These are phyloP conservation scores for Candida odintsovae DNA, from an alignment of 805 yeast species.

Conservation along the genomic window DNA sequence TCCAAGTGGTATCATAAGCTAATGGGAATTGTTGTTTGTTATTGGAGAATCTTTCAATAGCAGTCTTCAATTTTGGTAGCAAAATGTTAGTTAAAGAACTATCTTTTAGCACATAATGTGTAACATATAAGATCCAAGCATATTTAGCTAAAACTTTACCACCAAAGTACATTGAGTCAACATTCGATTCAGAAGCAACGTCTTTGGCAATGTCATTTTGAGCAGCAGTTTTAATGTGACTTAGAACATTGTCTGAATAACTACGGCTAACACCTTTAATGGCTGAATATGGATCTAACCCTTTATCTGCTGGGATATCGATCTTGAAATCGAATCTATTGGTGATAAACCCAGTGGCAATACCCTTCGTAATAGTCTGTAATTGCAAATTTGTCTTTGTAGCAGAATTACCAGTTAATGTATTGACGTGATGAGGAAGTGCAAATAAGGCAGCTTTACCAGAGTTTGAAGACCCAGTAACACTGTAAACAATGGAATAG, in stretches of 20 bases:
- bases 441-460: slow-evolving; percentile 50
- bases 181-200: slow-evolving; percentile 42
- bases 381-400: slow-evolving; percentile 31
- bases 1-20: slow-evolving; percentile 74
- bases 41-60: slow-evolving; percentile 60
- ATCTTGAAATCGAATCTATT: slow-evolving; percentile 36
- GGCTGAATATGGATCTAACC: slow-evolving; percentile 39
- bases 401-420: slow-evolving; percentile 30
- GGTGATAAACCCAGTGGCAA: slow-evolving; percentile 40
- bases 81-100: slow-evolving; percentile 41
- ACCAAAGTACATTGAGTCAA: slow-evolving; percentile 84
- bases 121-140: slow-evolving; percentile 76
- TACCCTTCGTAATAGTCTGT: slow-evolving; percentile 47
- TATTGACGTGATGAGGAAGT: slow-evolving; percentile 57
- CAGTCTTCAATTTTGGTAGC: slow-evolving; percentile 54
- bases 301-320: slow-evolving; percentile 35
- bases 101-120: slow-evolving; percentile 61
- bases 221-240: slow-evolving; percentile 30
- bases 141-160: slow-evolving; percentile 89
- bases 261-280: slow-evolving; percentile 23
- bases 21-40: slow-evolving; percentile 72
- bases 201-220: slow-evolving; percentile 29
- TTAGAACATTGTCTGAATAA: slow-evolving; percentile 26
- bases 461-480: slow-evolving; percentile 40
- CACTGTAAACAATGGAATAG: slow-evolving; percentile 38